Evolutionary conservation across 2,329 filamentous ascomycete species (phyloP).

Genomic region (Aaosphaeria pasadenensis): DNA sequence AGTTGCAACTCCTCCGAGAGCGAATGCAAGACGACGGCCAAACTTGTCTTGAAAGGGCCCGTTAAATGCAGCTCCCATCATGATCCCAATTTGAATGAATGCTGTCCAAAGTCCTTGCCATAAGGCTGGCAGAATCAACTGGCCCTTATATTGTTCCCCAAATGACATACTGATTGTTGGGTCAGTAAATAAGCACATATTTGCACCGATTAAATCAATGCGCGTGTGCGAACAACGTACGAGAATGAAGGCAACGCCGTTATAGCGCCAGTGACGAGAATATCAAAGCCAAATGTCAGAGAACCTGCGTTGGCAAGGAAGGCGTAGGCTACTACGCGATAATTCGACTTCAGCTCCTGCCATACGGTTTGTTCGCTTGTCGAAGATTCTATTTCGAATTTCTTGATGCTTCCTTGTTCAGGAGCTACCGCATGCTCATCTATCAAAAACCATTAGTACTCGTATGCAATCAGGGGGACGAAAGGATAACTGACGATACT

Average conservation of each 20-base stretch:
- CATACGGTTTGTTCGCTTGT: neutral
- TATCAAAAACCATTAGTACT: neutral
- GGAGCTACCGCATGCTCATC: neutral
- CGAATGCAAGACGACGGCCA: neutral
- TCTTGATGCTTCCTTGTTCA: neutral
- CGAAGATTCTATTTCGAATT: neutral
- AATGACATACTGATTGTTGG: neutral
- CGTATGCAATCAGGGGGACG: neutral
- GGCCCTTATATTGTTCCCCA: neutral
- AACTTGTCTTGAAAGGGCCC: neutral
- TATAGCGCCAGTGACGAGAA: neutral
- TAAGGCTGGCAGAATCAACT: neutral
- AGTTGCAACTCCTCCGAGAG: neutral
- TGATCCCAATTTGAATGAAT: neutral
- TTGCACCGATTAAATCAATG: neutral
- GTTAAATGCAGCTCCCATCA: neutral
- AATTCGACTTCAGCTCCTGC: neutral
- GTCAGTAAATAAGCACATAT: neutral
- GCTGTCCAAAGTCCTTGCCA: neutral
- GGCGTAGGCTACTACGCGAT: neutral
- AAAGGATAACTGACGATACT: neutral
- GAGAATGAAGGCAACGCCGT: neutral
- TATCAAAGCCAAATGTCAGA: neutral
- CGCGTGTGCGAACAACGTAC: neutral
- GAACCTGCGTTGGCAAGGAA: neutral